These are phyloP conservation scores for Ascochyta lentis DNA, from an alignment of 2,329 filamentous ascomycete species.

Conservation along the genomic window DNA sequence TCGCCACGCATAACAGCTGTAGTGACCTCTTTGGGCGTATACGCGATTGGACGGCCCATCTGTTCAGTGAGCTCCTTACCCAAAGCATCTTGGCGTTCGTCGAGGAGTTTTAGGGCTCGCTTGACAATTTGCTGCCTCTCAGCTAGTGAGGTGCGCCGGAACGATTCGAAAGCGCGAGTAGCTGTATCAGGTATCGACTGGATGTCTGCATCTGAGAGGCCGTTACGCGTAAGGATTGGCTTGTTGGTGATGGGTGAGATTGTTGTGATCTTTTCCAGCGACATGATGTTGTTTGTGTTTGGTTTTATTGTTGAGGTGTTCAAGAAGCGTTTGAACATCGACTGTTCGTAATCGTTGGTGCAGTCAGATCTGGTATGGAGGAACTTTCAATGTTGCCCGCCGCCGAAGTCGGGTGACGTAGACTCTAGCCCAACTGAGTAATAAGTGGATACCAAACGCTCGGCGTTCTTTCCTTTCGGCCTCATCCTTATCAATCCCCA, in stretches of 20 bases:
- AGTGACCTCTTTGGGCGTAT: constrained; percentile 80
- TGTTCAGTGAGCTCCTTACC: constrained; percentile 87
- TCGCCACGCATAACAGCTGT: constrained; percentile 87
- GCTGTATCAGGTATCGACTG: constrained; percentile 74
- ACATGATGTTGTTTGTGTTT: constrained; percentile 50
- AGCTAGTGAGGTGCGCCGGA: constrained; percentile 74
- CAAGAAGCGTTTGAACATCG: constrained; percentile 15
- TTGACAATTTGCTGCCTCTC: constrained; percentile 82
- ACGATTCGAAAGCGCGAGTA: constrained; percentile 76
- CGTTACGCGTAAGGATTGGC: constrained; percentile 79
- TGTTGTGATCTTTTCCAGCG: constrained; percentile 69
- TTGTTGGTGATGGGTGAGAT: constrained; percentile 92
- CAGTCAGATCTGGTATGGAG: constrained; percentile 1
- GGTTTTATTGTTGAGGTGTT: constrained; percentile 22
- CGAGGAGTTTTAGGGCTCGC: constrained; percentile 76
- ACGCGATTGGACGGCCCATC: constrained; percentile 93
- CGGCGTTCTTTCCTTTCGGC: constrained; percentile 4
- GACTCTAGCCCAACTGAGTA: neutral
- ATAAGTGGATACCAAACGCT: neutral
- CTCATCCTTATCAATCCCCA: constrained; percentile 3
- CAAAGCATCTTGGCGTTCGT: constrained; percentile 76
- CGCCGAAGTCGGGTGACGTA: constrained; percentile 19
- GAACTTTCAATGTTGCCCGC: constrained; percentile 14
- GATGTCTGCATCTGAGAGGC: constrained; percentile 73
- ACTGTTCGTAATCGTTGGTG: constrained; percentile 1